A percentile compares a stretch with the other conserved stretches of the same genome.
Conservation (phyloP, 345 rosid genomes). For the Linum tenue region DNA sequence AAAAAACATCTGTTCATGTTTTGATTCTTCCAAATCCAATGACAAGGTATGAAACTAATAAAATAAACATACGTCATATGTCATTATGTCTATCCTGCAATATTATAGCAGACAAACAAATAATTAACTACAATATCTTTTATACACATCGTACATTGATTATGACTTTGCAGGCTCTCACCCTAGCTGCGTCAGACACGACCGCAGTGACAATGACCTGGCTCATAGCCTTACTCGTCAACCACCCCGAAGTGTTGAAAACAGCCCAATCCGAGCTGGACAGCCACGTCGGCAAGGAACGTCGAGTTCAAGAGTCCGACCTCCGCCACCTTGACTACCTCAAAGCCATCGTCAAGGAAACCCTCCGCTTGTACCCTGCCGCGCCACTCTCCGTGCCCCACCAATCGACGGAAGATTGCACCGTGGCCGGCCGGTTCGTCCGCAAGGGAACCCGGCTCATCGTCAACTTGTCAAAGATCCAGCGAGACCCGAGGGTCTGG, state of each 20-base stretch:
- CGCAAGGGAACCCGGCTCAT: background rate
- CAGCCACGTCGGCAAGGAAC: background rate
- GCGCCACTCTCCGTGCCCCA: background rate
- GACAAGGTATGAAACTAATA: no score
- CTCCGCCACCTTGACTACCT: background rate
- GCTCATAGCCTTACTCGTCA: background rate
- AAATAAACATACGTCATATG: no score
- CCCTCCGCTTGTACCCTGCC: background rate
- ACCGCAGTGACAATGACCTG: background rate
- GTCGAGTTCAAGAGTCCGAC: background rate
- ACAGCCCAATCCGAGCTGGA: background rate
- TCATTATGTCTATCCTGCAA: no score
- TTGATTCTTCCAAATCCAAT: no score
- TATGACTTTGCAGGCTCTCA: background rate
- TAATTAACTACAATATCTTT: no score
- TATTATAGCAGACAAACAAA: no score
- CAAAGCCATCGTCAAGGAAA: slow-evolving; percentile 3
- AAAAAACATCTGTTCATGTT: no score
- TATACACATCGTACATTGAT: background rate
- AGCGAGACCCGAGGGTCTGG: background rate
- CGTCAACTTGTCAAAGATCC: background rate
- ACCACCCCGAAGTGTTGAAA: background rate
- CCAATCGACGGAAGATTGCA: background rate
- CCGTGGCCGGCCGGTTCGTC: background rate
- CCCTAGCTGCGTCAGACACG: background rate